Conservation (phyloP, 2,329 filamentous ascomycete genomes). For the Calonectria hawksworthii region DNA sequence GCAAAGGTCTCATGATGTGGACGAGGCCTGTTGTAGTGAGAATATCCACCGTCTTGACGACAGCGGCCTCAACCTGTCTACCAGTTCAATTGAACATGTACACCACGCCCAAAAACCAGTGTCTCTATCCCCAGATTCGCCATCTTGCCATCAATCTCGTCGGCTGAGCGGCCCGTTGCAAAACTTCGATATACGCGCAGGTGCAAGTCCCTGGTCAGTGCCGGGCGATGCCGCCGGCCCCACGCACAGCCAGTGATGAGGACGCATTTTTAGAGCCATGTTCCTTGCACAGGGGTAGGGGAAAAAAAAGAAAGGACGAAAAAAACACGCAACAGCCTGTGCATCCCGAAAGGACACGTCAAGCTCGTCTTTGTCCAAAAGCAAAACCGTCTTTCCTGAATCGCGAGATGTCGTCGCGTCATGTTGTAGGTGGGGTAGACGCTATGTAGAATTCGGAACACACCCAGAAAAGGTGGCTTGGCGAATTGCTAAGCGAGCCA, state of each 20-base stretch:
- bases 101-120: slow-evolving; percentile 14
- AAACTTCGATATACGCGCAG: slow-evolving; percentile 20
- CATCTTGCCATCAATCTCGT: slow-evolving; percentile 10
- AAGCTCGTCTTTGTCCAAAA: not conserved
- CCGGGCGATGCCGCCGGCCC: slow-evolving; percentile 24
- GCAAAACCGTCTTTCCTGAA: not conserved
- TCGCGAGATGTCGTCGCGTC: not conserved
- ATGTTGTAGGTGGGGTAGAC: slow-evolving; percentile 1
- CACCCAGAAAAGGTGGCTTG: not conserved
- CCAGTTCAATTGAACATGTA: not conserved
- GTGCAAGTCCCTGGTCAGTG: slow-evolving; percentile 22
- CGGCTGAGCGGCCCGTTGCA: slow-evolving; percentile 19
- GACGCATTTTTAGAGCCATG: slow-evolving; percentile 10
- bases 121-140: slow-evolving; percentile 6
- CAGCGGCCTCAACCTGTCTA: not conserved
- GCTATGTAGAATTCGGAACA: not conserved
- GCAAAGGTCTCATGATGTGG: slow-evolving; percentile 28
- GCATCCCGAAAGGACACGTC: not conserved
- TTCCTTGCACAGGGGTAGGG: not conserved
- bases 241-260: slow-evolving; percentile 28
- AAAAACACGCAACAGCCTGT: not conserved
- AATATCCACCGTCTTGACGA: not conserved
- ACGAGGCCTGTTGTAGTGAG: slow-evolving; percentile 14
- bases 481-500: not conserved
- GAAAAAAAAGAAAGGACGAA: not conserved